A percentile compares a stretch with the other conserved stretches of the same genome.
phyloP scores from a whole-genome alignment of 768 basidiomycete genomes.

The Lactarius vividus region DNA sequence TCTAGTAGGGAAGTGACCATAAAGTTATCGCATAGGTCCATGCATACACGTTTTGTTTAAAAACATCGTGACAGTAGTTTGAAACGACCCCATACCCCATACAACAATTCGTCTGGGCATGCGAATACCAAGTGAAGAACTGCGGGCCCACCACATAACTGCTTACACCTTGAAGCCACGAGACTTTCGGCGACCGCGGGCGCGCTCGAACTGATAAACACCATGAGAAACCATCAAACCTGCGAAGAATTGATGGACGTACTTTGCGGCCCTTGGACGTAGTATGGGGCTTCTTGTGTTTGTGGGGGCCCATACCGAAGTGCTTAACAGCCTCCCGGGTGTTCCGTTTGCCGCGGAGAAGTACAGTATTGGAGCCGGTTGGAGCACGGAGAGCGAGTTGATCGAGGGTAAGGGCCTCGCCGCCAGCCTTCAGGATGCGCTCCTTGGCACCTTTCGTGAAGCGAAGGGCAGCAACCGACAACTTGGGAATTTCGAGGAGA shows the following conservation, averaged over 20 bases:
- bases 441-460: constrained; percentile 93
- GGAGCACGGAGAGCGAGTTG: constrained; percentile 94
- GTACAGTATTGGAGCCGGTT: constrained; percentile 91
- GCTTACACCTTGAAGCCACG: constrained; percentile 93
- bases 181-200: constrained; percentile 98
- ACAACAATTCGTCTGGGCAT: constrained; percentile 30
- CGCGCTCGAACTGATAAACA: constrained; percentile 79
- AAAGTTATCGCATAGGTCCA: constrained; percentile 10
- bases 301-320: constrained; percentile 98
- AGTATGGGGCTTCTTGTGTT: constrained; percentile 98
- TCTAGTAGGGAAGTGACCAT: background rate
- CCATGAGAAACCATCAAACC: background rate
- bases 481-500: constrained; percentile 78
- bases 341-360: constrained; percentile 90
- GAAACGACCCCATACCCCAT: constrained; percentile 36
- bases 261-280: constrained; percentile 96
- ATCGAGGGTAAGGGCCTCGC: constrained; percentile 92
- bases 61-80: constrained; percentile 7
- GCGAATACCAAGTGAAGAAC: constrained; percentile 31
- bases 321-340: constrained; percentile 94
- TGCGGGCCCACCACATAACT: constrained; percentile 36
- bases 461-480: constrained; percentile 90
- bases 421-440: constrained; percentile 93
- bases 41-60: constrained; percentile 26
- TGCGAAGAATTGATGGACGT: constrained; percentile 23